Evolutionary conservation across 176 grass and related monocot species (phyloP), one percentile per base, ranked within the genome.

Genomic region (Oryza officinalis): DNA sequence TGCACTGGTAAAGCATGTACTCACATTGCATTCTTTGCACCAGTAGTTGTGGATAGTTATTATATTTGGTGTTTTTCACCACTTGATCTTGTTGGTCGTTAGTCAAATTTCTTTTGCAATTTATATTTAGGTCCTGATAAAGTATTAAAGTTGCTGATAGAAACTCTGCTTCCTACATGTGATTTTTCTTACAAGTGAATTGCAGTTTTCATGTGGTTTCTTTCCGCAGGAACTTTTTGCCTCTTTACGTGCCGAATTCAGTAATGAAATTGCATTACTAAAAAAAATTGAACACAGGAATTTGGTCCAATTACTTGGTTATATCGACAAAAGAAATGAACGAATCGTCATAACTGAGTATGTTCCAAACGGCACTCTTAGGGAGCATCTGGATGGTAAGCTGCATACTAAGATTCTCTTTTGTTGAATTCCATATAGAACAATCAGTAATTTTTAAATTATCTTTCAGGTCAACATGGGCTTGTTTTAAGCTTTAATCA

Each of bases 311-410:
- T 89, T 99, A 71, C 89, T 99, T 82, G 96, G 96, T 84, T 99
- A 92, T 76, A 88, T 92, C 69, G 87, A 94, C 74, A 89, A 86
- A 74, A 78, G 67, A 79, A 94, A 85, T 54, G 96, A 99, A 75
- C 64, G 85, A 23, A 91, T 99, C 80, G 63, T 99, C 72, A 92
- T 99, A 83, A 85, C 89, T 8, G 96, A 99, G 71, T 96, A 92
- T 63, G 87, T 96, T 75, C 63, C 93, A 80, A 96, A 99, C 90
- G 96, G 96, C 52, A 94, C 85, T 73, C 89, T 99, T 70, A 92
- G 96, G 83, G 96, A 99, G 17, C 96, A 99, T 87, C 90, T 99
- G 76, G 93, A 99, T 91, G 96, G 96, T 99, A 96, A 89, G 84
- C 65, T 88, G 27, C 60, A 87, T 87, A 83, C 71, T 32, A 75